phyloP scores from a whole-genome alignment of 345 rosid species.

The Eucalyptus paniculata region DNA sequence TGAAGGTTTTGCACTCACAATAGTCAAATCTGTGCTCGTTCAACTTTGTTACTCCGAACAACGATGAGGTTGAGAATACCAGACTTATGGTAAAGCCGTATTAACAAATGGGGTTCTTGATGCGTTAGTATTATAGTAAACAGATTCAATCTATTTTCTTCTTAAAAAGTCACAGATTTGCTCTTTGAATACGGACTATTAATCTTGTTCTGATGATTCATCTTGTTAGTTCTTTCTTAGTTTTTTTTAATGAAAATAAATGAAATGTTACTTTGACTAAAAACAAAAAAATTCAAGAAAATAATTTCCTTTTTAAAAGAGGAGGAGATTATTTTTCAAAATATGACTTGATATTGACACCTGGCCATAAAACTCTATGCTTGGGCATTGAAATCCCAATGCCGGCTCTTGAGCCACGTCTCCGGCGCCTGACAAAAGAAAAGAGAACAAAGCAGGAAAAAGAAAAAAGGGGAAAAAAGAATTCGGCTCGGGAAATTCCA shows the following conservation, averaged over 20 bases:
- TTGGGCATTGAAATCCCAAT: neutral
- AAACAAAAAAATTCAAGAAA: fast-evolving
- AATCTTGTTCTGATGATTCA: fast-evolving
- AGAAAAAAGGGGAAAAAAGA: neutral
- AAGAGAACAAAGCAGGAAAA: neutral
- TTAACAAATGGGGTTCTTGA: too few species aligned
- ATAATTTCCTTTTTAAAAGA: fast-evolving
- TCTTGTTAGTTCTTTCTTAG: too few species aligned
- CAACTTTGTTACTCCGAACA: fast-evolving
- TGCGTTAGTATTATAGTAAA: fast-evolving
- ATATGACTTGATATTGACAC: too few species aligned
- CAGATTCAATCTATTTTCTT: fast-evolving
- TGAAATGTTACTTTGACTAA: too few species aligned
- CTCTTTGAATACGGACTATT: fast-evolving
- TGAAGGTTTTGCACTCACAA: too few species aligned
- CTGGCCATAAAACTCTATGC: neutral
- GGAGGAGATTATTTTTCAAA: too few species aligned
- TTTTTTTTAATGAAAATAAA: too few species aligned
- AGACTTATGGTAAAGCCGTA: too few species aligned
- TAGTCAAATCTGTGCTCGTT: fast-evolving
- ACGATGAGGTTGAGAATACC: too few species aligned
- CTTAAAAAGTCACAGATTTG: too few species aligned
- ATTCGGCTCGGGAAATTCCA: neutral
- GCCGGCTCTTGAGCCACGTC: too few species aligned
- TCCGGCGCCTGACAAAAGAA: too few species aligned